Evolutionary conservation across 192 early-diverging fungal genomes (phyloP).

Genomic region (Entomortierella chlamydospora): DNA sequence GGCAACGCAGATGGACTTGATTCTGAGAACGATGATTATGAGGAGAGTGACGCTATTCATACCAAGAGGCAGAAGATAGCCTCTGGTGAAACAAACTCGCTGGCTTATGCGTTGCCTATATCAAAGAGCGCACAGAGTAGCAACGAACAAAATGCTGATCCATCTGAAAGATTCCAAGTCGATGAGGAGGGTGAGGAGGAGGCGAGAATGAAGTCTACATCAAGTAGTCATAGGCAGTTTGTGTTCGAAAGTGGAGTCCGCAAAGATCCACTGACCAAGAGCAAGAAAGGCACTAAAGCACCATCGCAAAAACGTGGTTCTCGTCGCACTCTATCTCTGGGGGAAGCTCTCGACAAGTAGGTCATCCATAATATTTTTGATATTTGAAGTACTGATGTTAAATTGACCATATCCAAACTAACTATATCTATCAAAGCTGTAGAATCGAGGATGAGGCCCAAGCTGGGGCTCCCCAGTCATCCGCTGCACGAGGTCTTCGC

Average conservation of each 20-base stretch:
- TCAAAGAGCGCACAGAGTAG: no score
- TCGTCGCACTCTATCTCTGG: slow-evolving; percentile 3
- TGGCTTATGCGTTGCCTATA: no score
- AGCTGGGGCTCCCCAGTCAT: not conserved
- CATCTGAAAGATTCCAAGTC: no score
- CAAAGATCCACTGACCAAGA: not conserved
- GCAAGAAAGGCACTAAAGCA: slow-evolving; percentile 3
- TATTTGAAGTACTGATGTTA: not conserved
- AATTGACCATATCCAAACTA: not conserved
- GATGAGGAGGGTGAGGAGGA: not conserved
- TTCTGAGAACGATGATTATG: not conserved
- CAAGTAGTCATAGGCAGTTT: slow-evolving; percentile 29
- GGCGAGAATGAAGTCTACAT: not conserved
- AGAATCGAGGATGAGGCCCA: slow-evolving; percentile 27
- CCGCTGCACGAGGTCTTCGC: slow-evolving; percentile 59
- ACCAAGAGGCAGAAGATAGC: slow-evolving; percentile 11
- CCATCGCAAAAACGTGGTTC: slow-evolving; percentile 7
- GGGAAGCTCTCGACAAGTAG: slow-evolving; percentile 21
- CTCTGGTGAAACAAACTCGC: not conserved
- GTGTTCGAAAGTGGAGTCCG: slow-evolving; percentile 7
- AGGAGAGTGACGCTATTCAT: not conserved
- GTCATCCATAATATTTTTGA: not conserved
- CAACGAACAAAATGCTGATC: no score
- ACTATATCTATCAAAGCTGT: no score
- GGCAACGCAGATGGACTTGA: slow-evolving; percentile 11